Evolutionary conservation across 208 protist genomes (phyloP), one percentile per base, ranked within the genome.

Genomic region (Wallacemonas sp.): DNA sequence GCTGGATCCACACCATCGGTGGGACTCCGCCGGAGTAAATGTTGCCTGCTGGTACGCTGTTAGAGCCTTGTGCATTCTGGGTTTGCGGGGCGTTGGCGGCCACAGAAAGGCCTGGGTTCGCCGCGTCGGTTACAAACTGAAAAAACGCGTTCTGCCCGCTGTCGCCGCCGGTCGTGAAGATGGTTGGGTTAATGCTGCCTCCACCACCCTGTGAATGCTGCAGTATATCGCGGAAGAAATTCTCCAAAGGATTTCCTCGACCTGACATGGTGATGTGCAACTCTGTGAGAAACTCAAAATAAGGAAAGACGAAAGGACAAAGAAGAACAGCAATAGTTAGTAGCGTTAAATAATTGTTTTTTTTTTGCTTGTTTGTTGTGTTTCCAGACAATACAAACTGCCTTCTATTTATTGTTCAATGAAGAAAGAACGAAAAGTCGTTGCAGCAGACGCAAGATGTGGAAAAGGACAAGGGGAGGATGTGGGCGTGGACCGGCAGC

Each of bases 1-100:
- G 72, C 56, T 86, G 75, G 22, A 90, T 87, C 80, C 84, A 90
- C 68, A 75, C 45, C 80, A 76, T 77, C 21, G 84, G 80, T 11
- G 80, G 70, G 28, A 90, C 60, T 28, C 56, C 84, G 8, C 84
- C 84, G 30, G 39, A 49, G 80, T 87, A 90, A 11, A 90, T 70
- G 67, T 47, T 76, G 39, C 84, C 84, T 17, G 41, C 41, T 14
- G 38, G 33, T 47, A 12, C 24, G 27, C 14, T 27, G 3, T 11
- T 19, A 21, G 59, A 28, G 14, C 42, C 17, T 27, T n/a, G 22
- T 58, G 62, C 31, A 5, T 31, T 19, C 46, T 2, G n/a, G 30
- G 21, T 31, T 34, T 9, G 28, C 24, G 22, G 28, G 36, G 28
- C 38, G n/a, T 38, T 24, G 5, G 34, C 63, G 12, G 6, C 6